Conservation (phyloP, 164 flowering plant species). For the Liquidambar formosana region DNA sequence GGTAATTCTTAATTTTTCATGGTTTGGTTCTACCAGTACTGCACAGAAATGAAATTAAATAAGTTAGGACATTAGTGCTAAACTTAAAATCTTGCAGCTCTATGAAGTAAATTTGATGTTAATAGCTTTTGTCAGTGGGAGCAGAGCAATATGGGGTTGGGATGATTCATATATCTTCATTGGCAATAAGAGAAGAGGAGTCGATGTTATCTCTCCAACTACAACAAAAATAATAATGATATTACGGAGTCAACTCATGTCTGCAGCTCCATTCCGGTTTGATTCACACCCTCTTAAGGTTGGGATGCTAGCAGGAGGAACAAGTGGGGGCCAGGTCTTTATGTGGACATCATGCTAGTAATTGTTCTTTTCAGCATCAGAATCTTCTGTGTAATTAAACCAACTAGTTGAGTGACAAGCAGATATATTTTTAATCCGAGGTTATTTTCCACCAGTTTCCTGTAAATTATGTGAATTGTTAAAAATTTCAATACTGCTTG, state of each 20-base stretch:
- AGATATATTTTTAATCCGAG: too few species aligned
- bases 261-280: slow-evolving; percentile 87
- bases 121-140: slow-evolving; percentile 6
- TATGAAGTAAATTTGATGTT: not conserved
- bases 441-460: too few species aligned
- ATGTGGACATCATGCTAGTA: slow-evolving; percentile 52
- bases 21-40: too few species aligned
- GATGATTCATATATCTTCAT: slow-evolving; percentile 71
- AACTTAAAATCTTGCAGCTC: not conserved
- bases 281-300: slow-evolving; percentile 61
- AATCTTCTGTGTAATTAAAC: too few species aligned
- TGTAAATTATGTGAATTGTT: too few species aligned
- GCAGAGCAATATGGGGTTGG: slow-evolving; percentile 97
- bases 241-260: slow-evolving; percentile 52
- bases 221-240: slow-evolving; percentile 30
- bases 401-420: too few species aligned
- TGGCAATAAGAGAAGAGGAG: slow-evolving; percentile 75
- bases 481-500: too few species aligned
- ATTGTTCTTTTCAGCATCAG: too few species aligned
- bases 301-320: slow-evolving; percentile 80
- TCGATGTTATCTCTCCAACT: slow-evolving; percentile 65
- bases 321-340: slow-evolving; percentile 82
- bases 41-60: too few species aligned
- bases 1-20: too few species aligned
- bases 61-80: too few species aligned